phyloP scores from a whole-genome alignment of 768 basidiomycete species.

The Panellus pusillus region DNA sequence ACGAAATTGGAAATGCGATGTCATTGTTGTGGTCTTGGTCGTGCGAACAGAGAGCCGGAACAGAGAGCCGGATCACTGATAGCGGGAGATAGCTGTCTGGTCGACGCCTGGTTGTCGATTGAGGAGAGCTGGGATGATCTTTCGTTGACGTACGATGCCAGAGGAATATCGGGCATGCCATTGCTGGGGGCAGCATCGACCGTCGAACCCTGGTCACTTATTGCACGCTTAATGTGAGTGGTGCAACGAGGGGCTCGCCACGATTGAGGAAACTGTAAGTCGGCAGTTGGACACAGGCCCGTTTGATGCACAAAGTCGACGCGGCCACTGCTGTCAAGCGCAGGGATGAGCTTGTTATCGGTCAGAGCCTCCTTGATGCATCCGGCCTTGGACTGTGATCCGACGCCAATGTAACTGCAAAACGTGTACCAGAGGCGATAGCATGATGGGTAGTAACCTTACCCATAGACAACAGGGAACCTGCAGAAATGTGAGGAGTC shows the following conservation, averaged over 20 bases:
- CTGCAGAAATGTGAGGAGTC: neutral
- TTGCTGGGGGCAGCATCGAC: too few species aligned
- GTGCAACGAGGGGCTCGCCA: neutral
- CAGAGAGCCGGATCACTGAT: neutral
- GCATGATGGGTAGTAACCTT: too few species aligned
- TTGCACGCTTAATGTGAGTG: too few species aligned
- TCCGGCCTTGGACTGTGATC: constrained; percentile 16
- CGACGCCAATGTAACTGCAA: constrained; percentile 9
- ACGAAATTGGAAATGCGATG: too few species aligned
- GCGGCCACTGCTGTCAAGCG: neutral
- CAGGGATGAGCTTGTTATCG: constrained; percentile 1
- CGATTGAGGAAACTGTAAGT: neutral
- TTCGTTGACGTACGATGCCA: neutral
- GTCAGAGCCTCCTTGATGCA: constrained; percentile 12
- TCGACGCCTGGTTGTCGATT: neutral
- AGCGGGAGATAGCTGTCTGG: neutral
- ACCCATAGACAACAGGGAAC: constrained; percentile 20
- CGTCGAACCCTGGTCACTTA: neutral
- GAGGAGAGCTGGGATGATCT: too few species aligned
- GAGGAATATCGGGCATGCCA: too few species aligned
- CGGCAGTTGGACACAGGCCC: constrained; percentile 5
- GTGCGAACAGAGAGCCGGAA: too few species aligned
- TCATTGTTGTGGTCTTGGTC: too few species aligned
- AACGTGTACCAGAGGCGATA: too few species aligned
- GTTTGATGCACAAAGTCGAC: neutral